These are phyloP conservation scores for Magnusiomyces sp. DNA, from an alignment of 1,139 yeast species.

Conservation along the genomic window DNA sequence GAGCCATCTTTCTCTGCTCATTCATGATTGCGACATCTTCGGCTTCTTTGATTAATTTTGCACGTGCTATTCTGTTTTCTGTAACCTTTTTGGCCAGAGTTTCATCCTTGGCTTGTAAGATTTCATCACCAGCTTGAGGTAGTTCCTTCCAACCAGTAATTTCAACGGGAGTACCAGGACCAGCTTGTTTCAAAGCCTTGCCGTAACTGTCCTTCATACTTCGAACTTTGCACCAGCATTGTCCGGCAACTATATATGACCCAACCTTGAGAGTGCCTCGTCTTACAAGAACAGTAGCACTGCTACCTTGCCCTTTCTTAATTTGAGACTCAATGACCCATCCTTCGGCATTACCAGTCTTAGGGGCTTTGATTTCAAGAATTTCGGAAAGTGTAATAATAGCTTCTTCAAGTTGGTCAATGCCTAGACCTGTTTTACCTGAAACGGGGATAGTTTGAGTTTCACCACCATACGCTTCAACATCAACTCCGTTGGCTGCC, in stretches of 20 bases:
- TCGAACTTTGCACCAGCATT: conserved; percentile 76
- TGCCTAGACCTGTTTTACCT: conserved; percentile 76
- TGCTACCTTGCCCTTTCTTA: conserved; percentile 75
- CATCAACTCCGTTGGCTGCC: conserved; percentile 67
- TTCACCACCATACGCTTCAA: conserved; percentile 94
- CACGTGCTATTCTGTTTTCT: conserved; percentile 50
- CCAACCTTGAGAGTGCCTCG: conserved; percentile 74
- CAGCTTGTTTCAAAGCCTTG: conserved; percentile 53
- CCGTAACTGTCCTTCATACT: conserved; percentile 75
- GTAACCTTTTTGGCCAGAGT: conserved; percentile 67
- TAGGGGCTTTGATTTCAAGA: conserved; percentile 65
- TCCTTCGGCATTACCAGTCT: conserved; percentile 56
- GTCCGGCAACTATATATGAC: conserved; percentile 69
- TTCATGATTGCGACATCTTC: conserved; percentile 66
- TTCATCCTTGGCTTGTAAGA: conserved; percentile 69
- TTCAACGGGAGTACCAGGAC: conserved; percentile 88
- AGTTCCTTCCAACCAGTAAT: conserved; percentile 91
- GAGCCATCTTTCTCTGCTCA: conserved; percentile 38
- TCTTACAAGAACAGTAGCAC: conserved; percentile 75
- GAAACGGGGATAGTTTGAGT: conserved; percentile 84
- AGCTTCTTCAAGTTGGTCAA: conserved; percentile 86
- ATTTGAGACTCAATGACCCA: conserved; percentile 85
- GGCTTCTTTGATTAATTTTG: conserved; percentile 51
- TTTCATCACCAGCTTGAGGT: conserved; percentile 87
- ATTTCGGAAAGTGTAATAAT: conserved; percentile 78